Base-by-base conservation (phyloP, 192 early-diverging fungal species). In the Entophlyctis helioformis region DNA sequence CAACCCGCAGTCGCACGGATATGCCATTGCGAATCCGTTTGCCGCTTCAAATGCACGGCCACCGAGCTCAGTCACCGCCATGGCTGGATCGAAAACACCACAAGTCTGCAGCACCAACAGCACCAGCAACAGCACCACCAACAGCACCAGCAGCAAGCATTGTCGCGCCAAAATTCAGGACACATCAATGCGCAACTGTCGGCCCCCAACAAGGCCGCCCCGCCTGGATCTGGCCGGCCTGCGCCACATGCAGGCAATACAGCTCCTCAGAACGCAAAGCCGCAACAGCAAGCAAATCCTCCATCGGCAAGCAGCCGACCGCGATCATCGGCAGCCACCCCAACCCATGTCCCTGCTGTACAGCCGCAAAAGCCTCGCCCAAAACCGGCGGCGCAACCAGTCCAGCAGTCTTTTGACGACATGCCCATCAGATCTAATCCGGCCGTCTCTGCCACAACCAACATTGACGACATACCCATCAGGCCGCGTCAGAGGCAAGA, bases 141-240 rank as follows among this genome's bases (percentile, higher is more conserved):
- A 15, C 35, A 27, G 42, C 46, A 22, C 2, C 33, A 36, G 16
- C 36, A 19, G 21, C 36, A 36, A 27, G 42, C 10, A 32, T 50
- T 27, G 48, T 41, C 12, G 27, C 48, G 22, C 29, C 36, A 37
- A 50, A 42, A 26, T 42, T 28, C 29, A 29, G 22, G 15, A 33
- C 18, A 13, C 6, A 12, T 15, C 12, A 21, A 7, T 12, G 26
- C 23, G 26, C 8, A 21, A 6, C 6, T n/a, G 23, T 15, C 29
- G 26, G 23, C 9, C 6, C 26, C 7, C 7, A 21, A 21, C 12
- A 9, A 9, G 43, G 10, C 12, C 43, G 13, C 9, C 19, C n/a
- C n/a, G n/a, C n/a, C n/a, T n/a, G n/a, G n/a, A n/a, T n/a, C n/a
- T n/a, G n/a, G n/a, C n/a, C n/a, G n/a, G n/a, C n/a, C n/a, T n/a